These are phyloP conservation scores for Pichia sp. DNA, from an alignment of 1,139 yeast species.

Conservation along the genomic window DNA sequence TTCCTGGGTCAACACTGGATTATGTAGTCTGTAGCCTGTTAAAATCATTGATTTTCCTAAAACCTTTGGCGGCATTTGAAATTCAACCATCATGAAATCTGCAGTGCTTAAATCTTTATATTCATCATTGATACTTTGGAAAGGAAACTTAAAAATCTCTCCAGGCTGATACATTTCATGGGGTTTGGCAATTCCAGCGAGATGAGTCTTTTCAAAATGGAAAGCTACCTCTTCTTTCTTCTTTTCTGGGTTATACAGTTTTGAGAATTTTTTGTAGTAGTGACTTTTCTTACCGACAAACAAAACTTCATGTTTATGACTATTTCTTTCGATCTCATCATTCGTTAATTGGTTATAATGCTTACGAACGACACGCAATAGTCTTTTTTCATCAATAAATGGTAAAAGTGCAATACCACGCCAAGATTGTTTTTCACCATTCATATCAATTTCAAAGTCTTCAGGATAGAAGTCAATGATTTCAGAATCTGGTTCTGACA, in stretches of 20 bases:
- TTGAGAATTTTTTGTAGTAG: conserved; percentile 39
- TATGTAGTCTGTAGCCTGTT: conserved; percentile 69
- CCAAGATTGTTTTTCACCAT: conserved; percentile 94
- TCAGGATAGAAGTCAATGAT: conserved; percentile 90
- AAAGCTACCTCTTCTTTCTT: conserved; percentile 35
- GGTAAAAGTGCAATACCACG: conserved; percentile 90
- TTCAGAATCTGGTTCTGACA: conserved; percentile 77
- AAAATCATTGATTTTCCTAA: conserved; percentile 77
- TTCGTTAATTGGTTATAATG: conserved; percentile 63
- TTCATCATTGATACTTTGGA: conserved; percentile 44
- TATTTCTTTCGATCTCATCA: conserved; percentile 68
- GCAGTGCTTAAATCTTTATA: conserved; percentile 56
- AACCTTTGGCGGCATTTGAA: conserved; percentile 54
- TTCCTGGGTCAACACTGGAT: conserved; percentile 57
- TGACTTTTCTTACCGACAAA: conserved; percentile 56
- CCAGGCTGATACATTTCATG: conserved; percentile 45
- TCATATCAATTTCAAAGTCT: conserved; percentile 88
- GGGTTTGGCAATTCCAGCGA: conserved; percentile 63
- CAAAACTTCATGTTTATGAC: conserved; percentile 57
- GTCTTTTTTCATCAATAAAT: conserved; percentile 78
- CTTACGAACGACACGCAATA: conserved; percentile 59
- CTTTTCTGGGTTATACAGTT: conserved; percentile 31
- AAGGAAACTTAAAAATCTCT: conserved; percentile 54
- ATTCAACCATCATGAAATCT: conserved; percentile 53
- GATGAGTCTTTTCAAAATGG: conserved; percentile 47